These are phyloP conservation scores for Lumnitzera racemosa DNA, from an alignment of 345 rosid genomes.

Conservation along the genomic window DNA sequence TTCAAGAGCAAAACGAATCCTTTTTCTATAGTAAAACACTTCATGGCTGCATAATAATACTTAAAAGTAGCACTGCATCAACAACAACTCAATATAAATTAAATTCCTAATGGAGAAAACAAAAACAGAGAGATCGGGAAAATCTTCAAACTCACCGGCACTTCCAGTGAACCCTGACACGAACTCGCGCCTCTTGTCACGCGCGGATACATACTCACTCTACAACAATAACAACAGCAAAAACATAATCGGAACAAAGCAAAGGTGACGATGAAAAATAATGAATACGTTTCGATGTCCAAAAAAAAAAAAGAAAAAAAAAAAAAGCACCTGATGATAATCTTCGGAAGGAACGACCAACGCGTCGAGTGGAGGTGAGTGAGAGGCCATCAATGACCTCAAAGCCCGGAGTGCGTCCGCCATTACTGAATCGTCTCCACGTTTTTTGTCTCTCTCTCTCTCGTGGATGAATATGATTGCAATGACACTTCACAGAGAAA, in stretches of 20 bases:
- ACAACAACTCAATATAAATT: not conserved
- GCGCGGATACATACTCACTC: constrained; percentile 89
- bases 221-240: constrained; percentile 8
- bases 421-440: constrained; percentile 17
- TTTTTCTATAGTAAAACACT: too few relatives aligned
- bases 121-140: not conserved
- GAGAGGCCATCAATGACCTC: constrained; percentile 81
- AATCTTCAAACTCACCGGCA: constrained; percentile 47
- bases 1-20: too few relatives aligned
- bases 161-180: constrained; percentile 92
- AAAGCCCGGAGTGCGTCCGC: constrained; percentile 55
- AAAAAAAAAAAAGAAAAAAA: too few relatives aligned
- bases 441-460: not conserved
- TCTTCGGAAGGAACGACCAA: constrained; percentile 84
- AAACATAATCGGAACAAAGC: not conserved
- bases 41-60: too few relatives aligned
- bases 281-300: not conserved
- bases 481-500: not conserved
- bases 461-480: not conserved
- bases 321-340: constrained; percentile 63
- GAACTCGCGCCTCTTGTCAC: constrained; percentile 84
- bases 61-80: not conserved
- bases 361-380: constrained; percentile 89
- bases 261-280: not conserved
- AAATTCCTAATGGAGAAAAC: not conserved